Percentiles rank a stretch among this genome's conserved stretches.
Evolutionary conservation across 2,329 filamentous ascomycete genomes (phyloP).

Genomic region (Stagonosporopsis tanaceti): DNA sequence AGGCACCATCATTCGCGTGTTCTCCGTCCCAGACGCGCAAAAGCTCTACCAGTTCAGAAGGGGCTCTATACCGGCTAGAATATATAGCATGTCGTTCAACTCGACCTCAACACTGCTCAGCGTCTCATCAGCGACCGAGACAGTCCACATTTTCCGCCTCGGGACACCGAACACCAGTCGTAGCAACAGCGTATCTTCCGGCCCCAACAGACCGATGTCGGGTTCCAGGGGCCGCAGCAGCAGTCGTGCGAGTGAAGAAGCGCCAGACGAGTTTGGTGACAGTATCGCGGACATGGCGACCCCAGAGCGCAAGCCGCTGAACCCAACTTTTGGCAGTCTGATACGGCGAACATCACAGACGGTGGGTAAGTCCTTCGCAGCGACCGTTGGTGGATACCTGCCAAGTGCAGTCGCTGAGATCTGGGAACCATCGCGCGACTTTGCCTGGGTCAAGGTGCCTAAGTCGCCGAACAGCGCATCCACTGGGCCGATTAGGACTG

Average conservation of each 20-base stretch:
- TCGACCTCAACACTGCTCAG: constrained; percentile 90
- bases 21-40: constrained; percentile 86
- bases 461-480: constrained; percentile 58
- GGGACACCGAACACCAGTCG: constrained; percentile 43
- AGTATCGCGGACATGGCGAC: constrained; percentile 40
- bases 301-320: constrained; percentile 52
- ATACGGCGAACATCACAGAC: constrained; percentile 94
- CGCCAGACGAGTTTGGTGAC: constrained; percentile 53
- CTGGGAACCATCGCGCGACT: constrained; percentile 94
- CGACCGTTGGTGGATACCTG: constrained; percentile 88
- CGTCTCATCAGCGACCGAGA: constrained; percentile 95
- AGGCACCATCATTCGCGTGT: constrained; percentile 95
- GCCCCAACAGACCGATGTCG: constrained; percentile 31
- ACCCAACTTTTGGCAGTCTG: constrained; percentile 87
- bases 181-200: constrained; percentile 45
- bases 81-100: constrained; percentile 99
- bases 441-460: constrained; percentile 94
- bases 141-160: constrained; percentile 94
- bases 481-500: constrained; percentile 73
- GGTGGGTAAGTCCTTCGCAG: constrained; percentile 86
- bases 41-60: constrained; percentile 97
- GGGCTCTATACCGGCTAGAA: constrained; percentile 92
- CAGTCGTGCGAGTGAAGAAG: constrained; percentile 52
- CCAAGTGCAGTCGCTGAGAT: constrained; percentile 95
- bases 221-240: constrained; percentile 52